Conservation (phyloP, 2,329 filamentous ascomycete species). For the Colletotrichum cereale region DNA sequence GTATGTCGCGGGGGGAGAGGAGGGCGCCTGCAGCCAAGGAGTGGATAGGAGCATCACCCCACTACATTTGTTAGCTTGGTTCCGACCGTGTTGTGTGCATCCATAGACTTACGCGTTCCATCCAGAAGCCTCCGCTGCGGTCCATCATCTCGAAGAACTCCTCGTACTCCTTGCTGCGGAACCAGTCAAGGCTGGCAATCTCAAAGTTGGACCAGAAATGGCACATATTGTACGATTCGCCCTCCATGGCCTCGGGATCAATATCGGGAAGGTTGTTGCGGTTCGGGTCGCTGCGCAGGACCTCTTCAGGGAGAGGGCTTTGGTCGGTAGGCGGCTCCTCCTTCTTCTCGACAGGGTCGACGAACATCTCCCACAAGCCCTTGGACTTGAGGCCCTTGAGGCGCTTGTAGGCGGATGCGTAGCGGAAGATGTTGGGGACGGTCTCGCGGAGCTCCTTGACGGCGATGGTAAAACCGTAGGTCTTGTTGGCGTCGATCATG, state of each 20-base stretch:
- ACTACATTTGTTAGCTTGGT: constrained; percentile 69
- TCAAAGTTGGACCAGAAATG: constrained; percentile 99
- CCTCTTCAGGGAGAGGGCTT: constrained; percentile 81
- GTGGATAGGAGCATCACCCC: constrained; percentile 98
- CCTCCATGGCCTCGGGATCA: constrained; percentile 94
- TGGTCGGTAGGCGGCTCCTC: constrained; percentile 70
- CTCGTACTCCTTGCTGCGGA: constrained; percentile 96
- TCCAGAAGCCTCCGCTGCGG: constrained; percentile 97
- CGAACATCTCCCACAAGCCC: constrained; percentile 98
- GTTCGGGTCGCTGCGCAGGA: constrained; percentile 80
- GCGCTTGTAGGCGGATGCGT: constrained; percentile 97
- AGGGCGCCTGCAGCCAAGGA: constrained; percentile 94
- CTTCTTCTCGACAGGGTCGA: constrained; percentile 79
- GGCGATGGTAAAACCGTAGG: constrained; percentile 98
- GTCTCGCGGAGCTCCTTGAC: constrained; percentile 98
- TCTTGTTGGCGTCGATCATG: constrained; percentile 96
- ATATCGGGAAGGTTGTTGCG: constrained; percentile 81
- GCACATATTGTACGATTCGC: constrained; percentile 99
- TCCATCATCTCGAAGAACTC: constrained; percentile 99
- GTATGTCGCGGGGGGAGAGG: constrained; percentile 84
- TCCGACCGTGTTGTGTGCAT: background rate
- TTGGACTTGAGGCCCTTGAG: constrained; percentile 90
- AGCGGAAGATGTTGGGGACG: constrained; percentile 98
- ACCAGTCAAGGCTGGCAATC: constrained; percentile 94
- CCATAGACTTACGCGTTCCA: constrained; percentile 80